Evolutionary conservation across 225 moss, liverwort and hornwort species (phyloP), one percentile per base, ranked within the genome.

Genomic region (Thuidium tamariscinum): DNA sequence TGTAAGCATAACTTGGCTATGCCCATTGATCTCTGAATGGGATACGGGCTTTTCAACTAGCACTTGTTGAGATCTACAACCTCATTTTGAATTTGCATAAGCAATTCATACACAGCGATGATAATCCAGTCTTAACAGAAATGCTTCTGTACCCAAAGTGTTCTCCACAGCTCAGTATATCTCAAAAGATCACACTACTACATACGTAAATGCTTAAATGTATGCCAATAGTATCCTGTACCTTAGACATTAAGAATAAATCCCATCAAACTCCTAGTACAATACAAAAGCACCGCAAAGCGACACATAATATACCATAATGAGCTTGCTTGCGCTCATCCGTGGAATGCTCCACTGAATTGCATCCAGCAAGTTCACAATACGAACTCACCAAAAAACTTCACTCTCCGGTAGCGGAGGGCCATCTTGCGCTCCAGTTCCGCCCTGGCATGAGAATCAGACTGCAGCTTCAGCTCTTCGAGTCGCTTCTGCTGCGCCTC

Each of bases 341-440:
- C 48, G 17, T 34, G 68, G 29, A 29, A 80, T 51, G 30, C 23
- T 76, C 59, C 46, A 59, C 69, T 61, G 22, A 77, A 71, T 16
- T 41, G n/a, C 22, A 41, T 81, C 79, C 13, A 42, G 79, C 49
- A 83, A 56, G 41, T 39, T 77, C 52, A 62, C 52, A 21, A 20
- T 62, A 48, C 36, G 8, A 36, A 75, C 92, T 88, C 85, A 98
- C 98, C 98, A 82, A 99, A 99, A 74, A 99, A 99, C 86, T 99
- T 99, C 20, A 97, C 96, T 89, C 88, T 95, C 74, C 99, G 95
- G 46, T 99, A 99, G 9, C 99, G 99, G 86, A 97, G 87, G 3
- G 97, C 86, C 99, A 99, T 99, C 89, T 99, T 97, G 83, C 99
- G 95, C 89, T 99, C 99, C 74, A 99, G 91, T 93, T 96, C 97